A percentile compares a stretch with the other conserved stretches of the same genome.
phyloP scores from a whole-genome alignment of 2,329 filamentous ascomycete genomes.

The Epichloe uncinata region DNA sequence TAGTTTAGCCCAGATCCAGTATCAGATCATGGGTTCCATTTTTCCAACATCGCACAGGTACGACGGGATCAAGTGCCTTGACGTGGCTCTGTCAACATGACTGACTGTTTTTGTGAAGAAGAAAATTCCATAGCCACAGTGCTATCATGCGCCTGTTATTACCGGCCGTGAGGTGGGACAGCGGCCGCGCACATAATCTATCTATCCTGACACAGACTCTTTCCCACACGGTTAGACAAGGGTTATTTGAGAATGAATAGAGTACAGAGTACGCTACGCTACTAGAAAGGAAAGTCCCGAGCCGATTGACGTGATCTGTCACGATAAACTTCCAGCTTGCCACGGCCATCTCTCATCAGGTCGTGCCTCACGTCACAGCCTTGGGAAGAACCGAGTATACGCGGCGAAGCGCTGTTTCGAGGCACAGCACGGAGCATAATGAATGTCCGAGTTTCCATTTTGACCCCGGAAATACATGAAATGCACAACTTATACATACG shows the following conservation, averaged over 20 bases:
- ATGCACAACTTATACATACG: too few species aligned
- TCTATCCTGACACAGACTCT: neutral
- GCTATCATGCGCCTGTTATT: neutral
- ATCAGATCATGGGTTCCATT: neutral
- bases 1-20: neutral
- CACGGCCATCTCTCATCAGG: neutral
- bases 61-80: neutral
- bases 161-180: neutral
- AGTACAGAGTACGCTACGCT: too few species aligned
- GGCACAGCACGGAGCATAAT: neutral
- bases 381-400: neutral
- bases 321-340: neutral
- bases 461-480: neutral
- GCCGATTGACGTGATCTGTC: neutral
- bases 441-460: neutral
- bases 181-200: neutral
- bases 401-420: neutral
- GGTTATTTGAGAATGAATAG: neutral
- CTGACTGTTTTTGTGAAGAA: neutral
- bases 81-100: neutral
- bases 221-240: neutral
- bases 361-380: neutral
- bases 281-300: too few species aligned
- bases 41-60: neutral
- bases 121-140: too few species aligned